Evolutionary conservation across 768 basidiomycete species (phyloP).

Genomic region (Gloeophyllum trabeum): DNA sequence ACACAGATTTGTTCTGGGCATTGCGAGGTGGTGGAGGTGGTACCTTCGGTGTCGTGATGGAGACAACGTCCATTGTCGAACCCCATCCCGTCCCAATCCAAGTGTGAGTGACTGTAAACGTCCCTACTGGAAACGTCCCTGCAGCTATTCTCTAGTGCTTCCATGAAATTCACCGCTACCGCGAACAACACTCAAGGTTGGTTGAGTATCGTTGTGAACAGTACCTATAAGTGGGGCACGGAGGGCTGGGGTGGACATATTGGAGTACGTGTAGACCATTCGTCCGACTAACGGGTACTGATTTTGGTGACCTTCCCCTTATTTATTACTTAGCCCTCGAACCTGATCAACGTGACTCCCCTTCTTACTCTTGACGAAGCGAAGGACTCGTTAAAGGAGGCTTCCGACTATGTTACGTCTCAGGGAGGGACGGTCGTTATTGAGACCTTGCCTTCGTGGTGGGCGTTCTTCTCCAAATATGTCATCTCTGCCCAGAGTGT

Average conservation of each 20-base stretch:
- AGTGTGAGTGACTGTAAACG: conserved; percentile 9
- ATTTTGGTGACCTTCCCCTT: conserved; percentile 6
- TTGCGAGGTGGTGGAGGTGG: conserved; percentile 40
- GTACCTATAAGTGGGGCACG: conserved; percentile 18
- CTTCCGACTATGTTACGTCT: conserved; percentile 15
- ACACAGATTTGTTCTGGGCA: conserved; percentile 42
- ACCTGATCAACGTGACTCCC: conserved; percentile 31
- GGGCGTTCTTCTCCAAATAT: conserved; percentile 20
- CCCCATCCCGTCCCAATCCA: conserved; percentile 11
- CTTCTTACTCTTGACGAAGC: conserved; percentile 24
- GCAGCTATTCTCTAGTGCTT: conserved; percentile 11
- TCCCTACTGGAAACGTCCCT: not conserved
- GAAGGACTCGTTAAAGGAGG: conserved; percentile 22
- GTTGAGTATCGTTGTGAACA: conserved; percentile 18
- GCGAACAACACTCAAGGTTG: conserved; percentile 13
- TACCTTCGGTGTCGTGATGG: conserved; percentile 26
- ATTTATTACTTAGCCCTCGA: conserved; percentile 6
- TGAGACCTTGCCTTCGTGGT: conserved; percentile 19
- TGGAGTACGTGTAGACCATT: conserved; percentile 18
- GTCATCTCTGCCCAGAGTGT: conserved; percentile 16
- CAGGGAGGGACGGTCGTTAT: conserved; percentile 19
- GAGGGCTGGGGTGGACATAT: conserved; percentile 28
- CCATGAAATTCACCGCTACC: conserved; percentile 14
- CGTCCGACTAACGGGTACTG: too few species aligned
- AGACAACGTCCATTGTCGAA: conserved; percentile 12